Conservation (phyloP, 75 land plant species). For the Ceratopteris richardii region DNA sequence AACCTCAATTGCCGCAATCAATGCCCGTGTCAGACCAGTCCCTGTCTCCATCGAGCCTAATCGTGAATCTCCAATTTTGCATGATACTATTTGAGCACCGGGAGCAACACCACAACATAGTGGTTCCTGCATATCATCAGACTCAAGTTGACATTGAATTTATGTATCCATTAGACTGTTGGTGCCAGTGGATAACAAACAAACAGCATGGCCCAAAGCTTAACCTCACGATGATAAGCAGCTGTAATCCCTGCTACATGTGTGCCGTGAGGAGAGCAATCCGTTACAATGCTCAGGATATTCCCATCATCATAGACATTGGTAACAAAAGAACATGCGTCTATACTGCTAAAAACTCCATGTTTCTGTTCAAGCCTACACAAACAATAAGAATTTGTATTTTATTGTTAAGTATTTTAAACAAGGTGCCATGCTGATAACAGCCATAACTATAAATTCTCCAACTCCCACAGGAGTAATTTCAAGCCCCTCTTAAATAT, state of each 20-base stretch:
- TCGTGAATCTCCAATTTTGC: slow-evolving; percentile 95
- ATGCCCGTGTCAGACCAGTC: slow-evolving; percentile 83
- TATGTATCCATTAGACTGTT: neutral
- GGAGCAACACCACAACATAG: slow-evolving; percentile 97
- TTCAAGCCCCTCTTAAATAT: no score
- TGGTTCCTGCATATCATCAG: slow-evolving; percentile 49
- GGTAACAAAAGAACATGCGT: slow-evolving; percentile 78
- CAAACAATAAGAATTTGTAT: neutral
- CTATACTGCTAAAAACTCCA: slow-evolving; percentile 85
- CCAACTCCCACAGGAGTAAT: no score
- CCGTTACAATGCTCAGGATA: slow-evolving; percentile 90
- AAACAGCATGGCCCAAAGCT: neutral
- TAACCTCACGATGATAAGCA: slow-evolving; percentile 84
- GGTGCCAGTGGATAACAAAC: no score
- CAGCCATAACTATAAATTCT: neutral
- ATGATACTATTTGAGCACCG: slow-evolving; percentile 93
- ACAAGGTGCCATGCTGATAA: neutral
- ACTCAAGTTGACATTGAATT: neutral
- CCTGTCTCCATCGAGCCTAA: slow-evolving; percentile 99
- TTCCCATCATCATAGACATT: slow-evolving; percentile 91
- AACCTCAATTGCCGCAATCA: slow-evolving; percentile 95
- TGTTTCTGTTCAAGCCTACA: slow-evolving; percentile 77
- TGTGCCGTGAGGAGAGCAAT: slow-evolving; percentile 98
- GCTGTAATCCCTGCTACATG: slow-evolving; percentile 98
- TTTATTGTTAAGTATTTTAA: neutral